phyloP scores from a whole-genome alignment of 2,329 filamentous ascomycete species.

The Diaporthe humulicola region DNA sequence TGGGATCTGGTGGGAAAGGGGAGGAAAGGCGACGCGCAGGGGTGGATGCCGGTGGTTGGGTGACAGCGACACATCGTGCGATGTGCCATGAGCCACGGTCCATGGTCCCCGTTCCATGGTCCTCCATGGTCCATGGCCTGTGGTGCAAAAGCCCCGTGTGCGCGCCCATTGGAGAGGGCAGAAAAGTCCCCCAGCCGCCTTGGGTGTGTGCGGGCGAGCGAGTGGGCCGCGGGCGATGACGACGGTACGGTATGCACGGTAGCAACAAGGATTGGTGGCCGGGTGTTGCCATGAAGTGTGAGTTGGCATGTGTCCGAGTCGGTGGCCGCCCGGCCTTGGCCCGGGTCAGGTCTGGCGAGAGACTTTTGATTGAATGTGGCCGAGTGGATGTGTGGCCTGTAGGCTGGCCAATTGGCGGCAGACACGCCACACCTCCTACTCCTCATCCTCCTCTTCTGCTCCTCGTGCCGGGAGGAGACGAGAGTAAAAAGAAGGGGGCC shows the following conservation, averaged over 20 bases:
- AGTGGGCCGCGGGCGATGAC: slow-evolving; percentile 12
- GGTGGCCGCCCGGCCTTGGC: slow-evolving; percentile 34
- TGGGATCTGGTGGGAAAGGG: slow-evolving; percentile 36
- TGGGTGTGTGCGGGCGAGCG: neutral
- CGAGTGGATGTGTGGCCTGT: slow-evolving; percentile 29
- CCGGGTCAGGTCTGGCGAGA: slow-evolving; percentile 22
- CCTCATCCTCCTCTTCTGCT: neutral
- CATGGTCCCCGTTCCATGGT: neutral
- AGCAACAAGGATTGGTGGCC: slow-evolving; percentile 25
- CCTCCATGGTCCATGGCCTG: neutral
- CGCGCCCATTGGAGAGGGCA: neutral
- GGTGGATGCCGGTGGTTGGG: slow-evolving; percentile 27
- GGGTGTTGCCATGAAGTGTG: slow-evolving; percentile 33
- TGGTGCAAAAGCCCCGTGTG: neutral
- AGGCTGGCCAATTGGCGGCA: slow-evolving; percentile 17
- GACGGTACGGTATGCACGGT: slow-evolving; percentile 26
- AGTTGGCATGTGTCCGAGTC: slow-evolving; percentile 36
- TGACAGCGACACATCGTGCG: slow-evolving; percentile 28
- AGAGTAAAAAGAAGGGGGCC: slow-evolving; percentile 4
- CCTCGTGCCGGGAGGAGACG: neutral
- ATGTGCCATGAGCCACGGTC: slow-evolving; percentile 10
- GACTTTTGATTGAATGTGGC: slow-evolving; percentile 23
- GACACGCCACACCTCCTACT: slow-evolving; percentile 31
- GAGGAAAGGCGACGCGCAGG: slow-evolving; percentile 4
- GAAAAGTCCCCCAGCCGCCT: neutral